Evolutionary conservation across 2,329 filamentous ascomycete genomes (phyloP).

Genomic region (Colletotrichum tropicicola): DNA sequence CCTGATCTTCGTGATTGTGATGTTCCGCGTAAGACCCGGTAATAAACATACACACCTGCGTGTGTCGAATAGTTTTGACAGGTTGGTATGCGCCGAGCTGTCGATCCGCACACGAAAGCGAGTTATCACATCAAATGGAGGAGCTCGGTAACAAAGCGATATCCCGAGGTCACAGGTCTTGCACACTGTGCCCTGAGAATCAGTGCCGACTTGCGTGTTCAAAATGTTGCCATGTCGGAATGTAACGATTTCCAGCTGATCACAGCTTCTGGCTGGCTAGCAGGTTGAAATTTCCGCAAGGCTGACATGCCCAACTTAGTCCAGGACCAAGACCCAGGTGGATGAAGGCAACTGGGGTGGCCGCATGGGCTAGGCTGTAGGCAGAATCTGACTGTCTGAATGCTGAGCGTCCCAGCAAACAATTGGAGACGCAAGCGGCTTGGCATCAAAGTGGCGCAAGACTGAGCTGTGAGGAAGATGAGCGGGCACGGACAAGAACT

Average conservation of each 20-base stretch:
- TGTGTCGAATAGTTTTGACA: not conserved
- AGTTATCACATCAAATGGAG: not conserved
- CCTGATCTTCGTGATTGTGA: not conserved
- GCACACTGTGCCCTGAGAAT: not conserved
- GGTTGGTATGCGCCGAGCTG: not conserved
- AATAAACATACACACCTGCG: not conserved
- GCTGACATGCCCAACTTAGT: not conserved
- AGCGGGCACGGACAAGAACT: not conserved
- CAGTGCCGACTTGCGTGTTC: not conserved
- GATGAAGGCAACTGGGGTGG: not conserved
- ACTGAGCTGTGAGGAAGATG: not conserved
- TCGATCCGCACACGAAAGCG: not conserved
- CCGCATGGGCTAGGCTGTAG: not conserved
- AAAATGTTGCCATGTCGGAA: not conserved
- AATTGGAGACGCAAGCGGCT: not conserved
- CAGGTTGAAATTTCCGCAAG: not conserved
- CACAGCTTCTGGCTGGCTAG: not conserved
- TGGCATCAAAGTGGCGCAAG: not conserved
- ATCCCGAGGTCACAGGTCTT: too few relatives aligned
- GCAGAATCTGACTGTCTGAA: not conserved
- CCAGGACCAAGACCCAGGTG: not conserved
- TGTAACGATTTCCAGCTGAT: not conserved
- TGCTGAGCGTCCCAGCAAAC: not conserved
- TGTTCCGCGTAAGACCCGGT: not conserved
- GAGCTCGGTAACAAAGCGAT: too few relatives aligned